Evolutionary conservation across 23 red algal genomes (phyloP), one percentile per base, ranked within the genome.

Genomic region (Gracilaria caudata): DNA sequence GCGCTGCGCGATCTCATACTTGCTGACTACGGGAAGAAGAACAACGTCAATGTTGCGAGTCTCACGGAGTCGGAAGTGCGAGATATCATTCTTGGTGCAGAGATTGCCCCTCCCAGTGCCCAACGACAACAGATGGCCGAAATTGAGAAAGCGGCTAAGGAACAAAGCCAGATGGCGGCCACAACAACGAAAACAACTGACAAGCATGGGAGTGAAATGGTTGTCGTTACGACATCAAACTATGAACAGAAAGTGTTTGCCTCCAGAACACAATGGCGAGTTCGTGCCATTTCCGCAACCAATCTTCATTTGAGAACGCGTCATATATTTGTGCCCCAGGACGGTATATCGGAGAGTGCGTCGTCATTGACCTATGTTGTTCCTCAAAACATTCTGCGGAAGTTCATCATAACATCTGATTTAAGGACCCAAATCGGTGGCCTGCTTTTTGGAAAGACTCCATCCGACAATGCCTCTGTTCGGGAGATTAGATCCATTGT

Each of bases 21-120:
- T 21, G 92, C 81, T 34, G 95, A 98, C 66, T 98, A 94, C 68
- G 95, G 95, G 43, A 98, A 98, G 95, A 98, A 98, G 82, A 94
- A 98, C 43, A 98, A 98, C 73, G 95, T 98, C 33, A 98, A 98
- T 65, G 95, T 98, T 17, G 95, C 90, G 19, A 93, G 89, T 55
- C 74, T 98, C 29, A 98, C 95, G 51, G 90, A 98, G 28, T 90
- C 95, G 64, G 95, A 98, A 46, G 83, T 98, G 51, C 81, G 90
- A 32, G 95, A 98, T 74, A 98, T 98, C 58, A 93, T 98, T 54
- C 84, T 98, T 26, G 95, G 95, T 5, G 95, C 95, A 65, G 95
- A 98, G 56, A 98, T 98, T 54, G 86, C 90, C 0, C 83, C 95
- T 21, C 95, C 95, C n/a, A 84, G 82, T 17, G 84, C 87, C 4